Base-by-base conservation (phyloP, 2,329 filamentous ascomycete species). In the Peltaster fructicola region DNA sequence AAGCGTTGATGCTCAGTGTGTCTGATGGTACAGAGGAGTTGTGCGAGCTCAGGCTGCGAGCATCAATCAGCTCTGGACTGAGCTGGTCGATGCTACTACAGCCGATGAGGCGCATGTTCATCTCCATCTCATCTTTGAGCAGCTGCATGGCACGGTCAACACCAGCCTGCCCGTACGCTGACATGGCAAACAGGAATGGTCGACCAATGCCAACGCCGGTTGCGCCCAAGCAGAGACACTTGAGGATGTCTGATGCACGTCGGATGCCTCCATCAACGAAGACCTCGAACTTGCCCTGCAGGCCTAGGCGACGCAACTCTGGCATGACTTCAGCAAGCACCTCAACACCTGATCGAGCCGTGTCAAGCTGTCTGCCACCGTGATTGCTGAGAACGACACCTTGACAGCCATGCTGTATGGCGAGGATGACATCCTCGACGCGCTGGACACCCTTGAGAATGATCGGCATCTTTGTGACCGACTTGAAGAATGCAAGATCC, bases 91-190 rank as follows among this genome's bases (percentile, higher is more conserved):
- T 52, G 31, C 55, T 72, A 11, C 63, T 67, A 30, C 72, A 78
- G 7, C 88, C 88, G 39, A 98, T 81, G 34, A 98, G 58, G 5
- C 88, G 70, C 88, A 98, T 95, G 46, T 85, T 88, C 85, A 95
- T 95, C 58, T 90, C 82, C 68, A 98, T 79, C 63, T 98, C 88
- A 44, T 95, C 88, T 57, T 46, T 49, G 24, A 50, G 30, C 30
- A 52, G 29, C 34, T 82, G 76, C 76, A 95, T 92, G 15, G 88
- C 88, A 16, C 80, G 68, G 45, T 90, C 79, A 11, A 95, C 85
- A 35, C 88, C 88, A 3, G 73, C 63, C 31, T 80, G 56, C 2
- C 88, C 88, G 44, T 95, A 95, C 7, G 81, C 71, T 34, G 74
- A 78, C 85, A 98, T 95, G 43, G 88, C 85, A 47, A 84, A 98